A percentile compares a stretch with the other conserved stretches of the same genome.
Conservation (phyloP, 176 grass and related monocot species). For the Musa beccarii region DNA sequence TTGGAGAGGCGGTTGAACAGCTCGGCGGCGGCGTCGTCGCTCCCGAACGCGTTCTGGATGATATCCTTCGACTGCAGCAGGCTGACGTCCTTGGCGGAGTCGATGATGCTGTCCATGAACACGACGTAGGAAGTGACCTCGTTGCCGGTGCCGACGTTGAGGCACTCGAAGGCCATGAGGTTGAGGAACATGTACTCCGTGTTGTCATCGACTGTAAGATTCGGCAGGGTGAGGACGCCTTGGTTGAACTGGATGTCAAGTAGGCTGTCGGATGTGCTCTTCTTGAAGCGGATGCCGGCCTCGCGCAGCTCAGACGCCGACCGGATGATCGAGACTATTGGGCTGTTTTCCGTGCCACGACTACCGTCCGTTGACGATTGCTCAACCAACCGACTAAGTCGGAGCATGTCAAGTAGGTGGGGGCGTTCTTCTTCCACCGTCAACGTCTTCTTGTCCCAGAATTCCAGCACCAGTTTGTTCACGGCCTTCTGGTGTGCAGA, state of each 20-base stretch:
- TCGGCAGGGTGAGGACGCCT: conserved; percentile 41
- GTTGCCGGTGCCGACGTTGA: conserved; percentile 60
- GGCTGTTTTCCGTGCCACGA: background rate
- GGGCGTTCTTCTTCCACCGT: background rate
- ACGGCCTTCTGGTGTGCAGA: too few species aligned
- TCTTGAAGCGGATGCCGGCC: conserved; percentile 56
- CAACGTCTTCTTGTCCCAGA: background rate
- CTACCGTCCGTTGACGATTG: background rate
- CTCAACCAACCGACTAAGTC: conserved; percentile 38
- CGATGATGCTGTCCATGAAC: conserved; percentile 87
- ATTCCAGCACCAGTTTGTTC: conserved; percentile 49
- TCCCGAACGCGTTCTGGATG: conserved; percentile 61
- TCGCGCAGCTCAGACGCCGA: conserved; percentile 70
- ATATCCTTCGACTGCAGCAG: conserved; percentile 48
- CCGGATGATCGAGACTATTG: conserved; percentile 41
- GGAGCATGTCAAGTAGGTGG: conserved; percentile 46
- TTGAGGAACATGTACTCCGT: conserved; percentile 86
- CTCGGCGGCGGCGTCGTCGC: conserved; percentile 57
- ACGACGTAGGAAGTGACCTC: conserved; percentile 79
- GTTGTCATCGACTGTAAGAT: conserved; percentile 51
- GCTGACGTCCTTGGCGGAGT: conserved; percentile 61
- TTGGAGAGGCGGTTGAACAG: conserved; percentile 66
- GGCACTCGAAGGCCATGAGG: conserved; percentile 87
- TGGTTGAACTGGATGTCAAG: conserved; percentile 47
- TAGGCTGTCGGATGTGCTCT: conserved; percentile 27